Evolutionary conservation across 2,329 filamentous ascomycete genomes (phyloP).

Genomic region (Neonectria hederae): DNA sequence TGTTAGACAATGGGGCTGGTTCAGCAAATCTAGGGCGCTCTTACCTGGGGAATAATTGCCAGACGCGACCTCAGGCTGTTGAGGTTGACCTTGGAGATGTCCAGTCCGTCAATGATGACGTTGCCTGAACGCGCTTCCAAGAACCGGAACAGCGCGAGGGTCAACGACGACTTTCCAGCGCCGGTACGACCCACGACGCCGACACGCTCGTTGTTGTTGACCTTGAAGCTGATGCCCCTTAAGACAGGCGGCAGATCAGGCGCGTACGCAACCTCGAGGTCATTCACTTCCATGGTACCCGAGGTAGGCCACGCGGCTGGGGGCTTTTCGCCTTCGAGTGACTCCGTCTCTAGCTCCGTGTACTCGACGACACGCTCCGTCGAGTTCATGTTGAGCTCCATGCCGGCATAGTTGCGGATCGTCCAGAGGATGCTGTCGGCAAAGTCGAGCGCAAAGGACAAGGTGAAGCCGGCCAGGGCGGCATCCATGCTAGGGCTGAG

Average conservation of each 20-base stretch:
- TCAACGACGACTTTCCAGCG: slow-evolving; percentile 80
- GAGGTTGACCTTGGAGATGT: slow-evolving; percentile 77
- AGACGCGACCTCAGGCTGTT: slow-evolving; percentile 76
- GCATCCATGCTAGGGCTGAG: slow-evolving; percentile 70
- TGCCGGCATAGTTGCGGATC: slow-evolving; percentile 72
- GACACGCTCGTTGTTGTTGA: slow-evolving; percentile 73
- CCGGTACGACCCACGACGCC: slow-evolving; percentile 84
- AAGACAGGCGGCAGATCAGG: slow-evolving; percentile 75
- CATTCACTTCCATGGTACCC: slow-evolving; percentile 76
- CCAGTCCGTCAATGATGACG: slow-evolving; percentile 76
- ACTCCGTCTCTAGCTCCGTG: slow-evolving; percentile 72
- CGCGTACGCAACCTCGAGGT: slow-evolving; percentile 78
- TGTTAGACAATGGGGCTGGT: slow-evolving; percentile 18
- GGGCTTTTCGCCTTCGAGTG: slow-evolving; percentile 66
- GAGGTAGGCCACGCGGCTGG: slow-evolving; percentile 80
- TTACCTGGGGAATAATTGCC: slow-evolving; percentile 77
- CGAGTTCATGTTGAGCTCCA: slow-evolving; percentile 83
- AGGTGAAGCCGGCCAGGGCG: slow-evolving; percentile 77
- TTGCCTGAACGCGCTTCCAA: slow-evolving; percentile 73
- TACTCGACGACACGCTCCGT: slow-evolving; percentile 82
- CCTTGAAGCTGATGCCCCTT: slow-evolving; percentile 72
- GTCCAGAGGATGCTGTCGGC: slow-evolving; percentile 70
- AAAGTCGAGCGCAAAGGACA: slow-evolving; percentile 79
- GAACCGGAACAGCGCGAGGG: slow-evolving; percentile 81
- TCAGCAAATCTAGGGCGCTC: background rate